A percentile compares a stretch with the other conserved stretches of the same genome.
phyloP scores from a whole-genome alignment of 257 asterid genomes.

The Fraxinus pennsylvanica region DNA sequence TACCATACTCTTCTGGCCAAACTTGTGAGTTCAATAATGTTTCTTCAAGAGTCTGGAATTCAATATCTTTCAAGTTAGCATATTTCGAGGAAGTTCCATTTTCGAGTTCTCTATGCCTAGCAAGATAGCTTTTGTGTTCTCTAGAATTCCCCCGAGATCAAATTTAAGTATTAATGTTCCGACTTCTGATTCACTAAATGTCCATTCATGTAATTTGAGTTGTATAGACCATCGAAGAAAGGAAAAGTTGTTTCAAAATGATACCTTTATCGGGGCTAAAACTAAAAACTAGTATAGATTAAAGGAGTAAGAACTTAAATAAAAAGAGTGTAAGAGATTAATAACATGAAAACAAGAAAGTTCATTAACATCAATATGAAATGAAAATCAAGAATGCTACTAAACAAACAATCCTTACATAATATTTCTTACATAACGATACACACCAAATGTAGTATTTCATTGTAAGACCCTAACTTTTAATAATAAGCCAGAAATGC shows the following conservation, averaged over 20 bases:
- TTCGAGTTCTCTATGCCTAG: neutral
- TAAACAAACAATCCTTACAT: neutral
- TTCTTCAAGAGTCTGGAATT: too few relatives aligned
- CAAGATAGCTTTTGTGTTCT: too few relatives aligned
- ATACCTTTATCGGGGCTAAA: too few relatives aligned
- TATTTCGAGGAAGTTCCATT: neutral
- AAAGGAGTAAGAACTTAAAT: too few relatives aligned
- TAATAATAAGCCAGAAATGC: neutral
- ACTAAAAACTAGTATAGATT: too few relatives aligned
- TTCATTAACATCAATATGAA: neutral
- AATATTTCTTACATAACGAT: neutral
- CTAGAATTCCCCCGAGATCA: neutral
- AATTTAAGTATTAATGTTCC: too few relatives aligned
- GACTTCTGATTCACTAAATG: neutral
- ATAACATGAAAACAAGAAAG: neutral
- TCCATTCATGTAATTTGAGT: neutral
- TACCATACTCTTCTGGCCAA: neutral
- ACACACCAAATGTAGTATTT: neutral
- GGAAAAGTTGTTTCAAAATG: neutral
- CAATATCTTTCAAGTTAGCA: neutral
- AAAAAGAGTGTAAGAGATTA: neutral
- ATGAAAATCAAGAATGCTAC: neutral
- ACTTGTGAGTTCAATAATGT: neutral
- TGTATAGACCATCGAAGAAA: neutral
- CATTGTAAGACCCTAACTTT: neutral